phyloP scores from a whole-genome alignment of 257 asterid genomes.

The Rubia yunnanensis region DNA sequence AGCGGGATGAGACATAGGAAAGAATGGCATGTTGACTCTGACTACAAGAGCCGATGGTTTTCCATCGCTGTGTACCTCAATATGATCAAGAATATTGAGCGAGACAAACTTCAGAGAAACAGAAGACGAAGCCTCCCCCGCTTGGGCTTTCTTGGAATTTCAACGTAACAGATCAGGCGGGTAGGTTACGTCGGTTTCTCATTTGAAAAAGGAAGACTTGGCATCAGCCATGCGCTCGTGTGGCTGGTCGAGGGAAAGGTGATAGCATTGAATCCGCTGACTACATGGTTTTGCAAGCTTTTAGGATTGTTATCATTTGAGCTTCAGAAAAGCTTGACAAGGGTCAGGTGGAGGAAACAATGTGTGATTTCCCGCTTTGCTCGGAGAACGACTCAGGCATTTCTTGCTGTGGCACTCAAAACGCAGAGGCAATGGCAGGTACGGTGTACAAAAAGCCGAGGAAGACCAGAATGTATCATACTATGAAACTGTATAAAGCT shows the following conservation, averaged over 20 bases:
- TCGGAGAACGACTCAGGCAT: neutral
- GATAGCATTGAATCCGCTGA: constrained; percentile 8
- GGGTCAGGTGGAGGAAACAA: constrained; percentile 2
- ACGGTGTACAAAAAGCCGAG: constrained; percentile 19
- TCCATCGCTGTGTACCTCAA: constrained; percentile 4
- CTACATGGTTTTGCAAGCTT: constrained; percentile 9
- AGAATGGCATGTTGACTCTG: constrained; percentile 20
- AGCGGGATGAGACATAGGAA: constrained; percentile 39
- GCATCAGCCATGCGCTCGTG: constrained; percentile 21
- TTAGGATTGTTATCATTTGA: constrained; percentile 11
- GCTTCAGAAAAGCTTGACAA: constrained; percentile 11
- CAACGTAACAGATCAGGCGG: constrained; percentile 19
- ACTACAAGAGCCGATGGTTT: constrained; percentile 15
- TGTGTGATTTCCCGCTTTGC: neutral
- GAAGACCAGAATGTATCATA: constrained; percentile 23
- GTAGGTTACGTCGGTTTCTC: constrained; percentile 21
- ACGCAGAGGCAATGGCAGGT: constrained; percentile 9
- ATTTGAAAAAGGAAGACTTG: constrained; percentile 15
- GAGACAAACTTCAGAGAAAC: constrained; percentile 12
- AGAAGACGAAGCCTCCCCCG: constrained; percentile 21
- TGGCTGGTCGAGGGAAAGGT: constrained; percentile 20
- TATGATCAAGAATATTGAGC: constrained; percentile 2
- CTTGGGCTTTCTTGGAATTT: constrained; percentile 21
- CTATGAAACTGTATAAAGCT: constrained; percentile 43
- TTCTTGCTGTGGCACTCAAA: neutral